Percentiles rank a stretch among this genome's conserved stretches.
Conservation (phyloP, 768 basidiomycete species). For the Suillus decipiens region DNA sequence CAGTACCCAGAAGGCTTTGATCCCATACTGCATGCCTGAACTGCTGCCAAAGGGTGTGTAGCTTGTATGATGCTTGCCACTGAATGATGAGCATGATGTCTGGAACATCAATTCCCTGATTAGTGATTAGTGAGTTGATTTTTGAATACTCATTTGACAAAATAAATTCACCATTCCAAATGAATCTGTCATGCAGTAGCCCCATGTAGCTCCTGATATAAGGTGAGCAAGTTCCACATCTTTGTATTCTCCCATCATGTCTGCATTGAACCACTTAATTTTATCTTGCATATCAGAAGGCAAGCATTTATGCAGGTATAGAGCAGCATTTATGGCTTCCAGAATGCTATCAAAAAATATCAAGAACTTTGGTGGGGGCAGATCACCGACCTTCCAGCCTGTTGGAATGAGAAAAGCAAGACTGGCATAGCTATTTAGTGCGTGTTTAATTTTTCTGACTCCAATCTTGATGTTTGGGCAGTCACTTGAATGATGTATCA, state of each 20-base stretch:
- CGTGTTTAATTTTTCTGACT: conserved; percentile 26
- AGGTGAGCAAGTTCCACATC: conserved; percentile 17
- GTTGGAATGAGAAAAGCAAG: conserved; percentile 26
- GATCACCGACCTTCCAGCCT: not conserved
- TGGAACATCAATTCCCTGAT: conserved; percentile 16
- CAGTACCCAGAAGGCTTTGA: too few species aligned
- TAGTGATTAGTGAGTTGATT: too few species aligned
- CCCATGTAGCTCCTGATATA: conserved; percentile 20
- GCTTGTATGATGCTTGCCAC: conserved; percentile 28
- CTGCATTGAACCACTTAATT: conserved; percentile 30
- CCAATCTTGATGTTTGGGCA: conserved; percentile 34
- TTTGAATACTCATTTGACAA: too few species aligned
- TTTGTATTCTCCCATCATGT: conserved; percentile 24
- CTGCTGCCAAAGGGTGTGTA: conserved; percentile 34
- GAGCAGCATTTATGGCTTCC: conserved; percentile 4
- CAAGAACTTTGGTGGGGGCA: conserved; percentile 17
- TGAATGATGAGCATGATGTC: conserved; percentile 38
- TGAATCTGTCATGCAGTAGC: conserved; percentile 32
- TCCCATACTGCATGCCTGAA: conserved; percentile 24
- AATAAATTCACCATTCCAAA: conserved; percentile 34
- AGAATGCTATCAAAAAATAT: conserved; percentile 19
- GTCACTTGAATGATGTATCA: conserved; percentile 30
- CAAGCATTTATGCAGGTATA: conserved; percentile 19
- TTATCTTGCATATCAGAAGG: conserved; percentile 14
- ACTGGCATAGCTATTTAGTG: conserved; percentile 25